Evolutionary conservation across 352 stramenopile genomes (phyloP).

Genomic region (Globisporangium acanthophoron): DNA sequence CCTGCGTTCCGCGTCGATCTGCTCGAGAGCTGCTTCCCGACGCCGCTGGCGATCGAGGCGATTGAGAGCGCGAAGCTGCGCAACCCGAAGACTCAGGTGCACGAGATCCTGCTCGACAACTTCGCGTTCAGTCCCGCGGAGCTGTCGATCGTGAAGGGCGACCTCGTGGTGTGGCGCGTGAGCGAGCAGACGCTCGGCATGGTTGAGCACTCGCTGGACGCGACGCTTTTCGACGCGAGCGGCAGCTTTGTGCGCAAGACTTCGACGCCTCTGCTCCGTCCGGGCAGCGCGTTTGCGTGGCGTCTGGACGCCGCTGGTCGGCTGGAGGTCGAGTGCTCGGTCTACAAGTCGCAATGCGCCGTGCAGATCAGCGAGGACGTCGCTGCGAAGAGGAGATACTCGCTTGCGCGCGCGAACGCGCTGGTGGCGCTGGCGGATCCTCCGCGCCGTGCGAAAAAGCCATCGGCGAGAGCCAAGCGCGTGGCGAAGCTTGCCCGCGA

Average conservation of each 20-base stretch:
- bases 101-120: slow-evolving; percentile 32
- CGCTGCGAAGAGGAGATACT: slow-evolving; percentile 9
- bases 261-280: slow-evolving; percentile 18
- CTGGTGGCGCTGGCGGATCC: slow-evolving; percentile 8
- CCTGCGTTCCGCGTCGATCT: neutral
- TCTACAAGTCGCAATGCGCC: slow-evolving; percentile 29
- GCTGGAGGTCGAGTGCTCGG: slow-evolving; percentile 25
- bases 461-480: slow-evolving; percentile 13
- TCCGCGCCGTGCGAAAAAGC: slow-evolving; percentile 21
- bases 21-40: slow-evolving; percentile 17
- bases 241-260: slow-evolving; percentile 7
- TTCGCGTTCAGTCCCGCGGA: slow-evolving; percentile 28
- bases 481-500: slow-evolving; percentile 3
- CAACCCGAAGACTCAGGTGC: slow-evolving; percentile 12
- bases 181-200: slow-evolving; percentile 25
- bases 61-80: neutral
- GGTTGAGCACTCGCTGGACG: slow-evolving; percentile 36
- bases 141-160: slow-evolving; percentile 20
- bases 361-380: slow-evolving; percentile 16
- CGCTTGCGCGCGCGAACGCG: slow-evolving; percentile 1
- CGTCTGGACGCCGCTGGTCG: slow-evolving; percentile 21
- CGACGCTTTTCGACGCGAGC: slow-evolving; percentile 13
- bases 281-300: slow-evolving; percentile 27
- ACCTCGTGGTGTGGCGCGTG: slow-evolving; percentile 35
- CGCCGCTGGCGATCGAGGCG: slow-evolving; percentile 20